phyloP scores from a whole-genome alignment of 371 early-diverging fungal species.

The Rhizopus microsporus region DNA sequence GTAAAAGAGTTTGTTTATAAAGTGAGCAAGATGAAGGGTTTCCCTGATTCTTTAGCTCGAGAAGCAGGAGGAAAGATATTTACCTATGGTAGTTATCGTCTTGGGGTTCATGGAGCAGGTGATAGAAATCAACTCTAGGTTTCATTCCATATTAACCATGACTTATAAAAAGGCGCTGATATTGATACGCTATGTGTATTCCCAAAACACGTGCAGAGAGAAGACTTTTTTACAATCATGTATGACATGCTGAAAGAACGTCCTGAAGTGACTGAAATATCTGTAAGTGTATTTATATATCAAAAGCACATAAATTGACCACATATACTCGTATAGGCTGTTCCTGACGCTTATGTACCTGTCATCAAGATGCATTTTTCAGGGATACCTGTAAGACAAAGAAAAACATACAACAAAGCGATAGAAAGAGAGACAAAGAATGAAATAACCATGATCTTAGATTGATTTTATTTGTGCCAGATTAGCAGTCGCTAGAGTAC shows the following conservation, averaged over 20 bases:
- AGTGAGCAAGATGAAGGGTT: constrained; percentile 62
- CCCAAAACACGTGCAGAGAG: constrained; percentile 88
- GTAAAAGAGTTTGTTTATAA: constrained; percentile 91
- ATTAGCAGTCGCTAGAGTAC: constrained; percentile 71
- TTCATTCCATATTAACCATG: not conserved
- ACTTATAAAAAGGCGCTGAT: constrained; percentile 78
- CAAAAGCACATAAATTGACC: not conserved
- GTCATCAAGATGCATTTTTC: constrained; percentile 95
- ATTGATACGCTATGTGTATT: constrained; percentile 98
- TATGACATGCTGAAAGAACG: constrained; percentile 74
- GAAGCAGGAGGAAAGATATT: constrained; percentile 95
- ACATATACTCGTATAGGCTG: constrained; percentile 46
- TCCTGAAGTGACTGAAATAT: constrained; percentile 85
- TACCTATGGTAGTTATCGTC: constrained; percentile 97
- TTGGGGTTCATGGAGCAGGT: constrained; percentile 97
- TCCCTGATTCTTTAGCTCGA: constrained; percentile 79
- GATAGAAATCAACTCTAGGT: constrained; percentile 5
- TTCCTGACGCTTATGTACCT: constrained; percentile 97
- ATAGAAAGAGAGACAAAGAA: not conserved
- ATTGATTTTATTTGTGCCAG: constrained; percentile 96
- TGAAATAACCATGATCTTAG: constrained; percentile 28
- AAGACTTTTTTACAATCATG: constrained; percentile 93
- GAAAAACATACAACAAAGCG: not conserved
- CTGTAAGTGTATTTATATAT: constrained; percentile 46
- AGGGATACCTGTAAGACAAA: constrained; percentile 72